Conservation (phyloP, 345 rosid species). For the Crucihimalaya himalaica region DNA sequence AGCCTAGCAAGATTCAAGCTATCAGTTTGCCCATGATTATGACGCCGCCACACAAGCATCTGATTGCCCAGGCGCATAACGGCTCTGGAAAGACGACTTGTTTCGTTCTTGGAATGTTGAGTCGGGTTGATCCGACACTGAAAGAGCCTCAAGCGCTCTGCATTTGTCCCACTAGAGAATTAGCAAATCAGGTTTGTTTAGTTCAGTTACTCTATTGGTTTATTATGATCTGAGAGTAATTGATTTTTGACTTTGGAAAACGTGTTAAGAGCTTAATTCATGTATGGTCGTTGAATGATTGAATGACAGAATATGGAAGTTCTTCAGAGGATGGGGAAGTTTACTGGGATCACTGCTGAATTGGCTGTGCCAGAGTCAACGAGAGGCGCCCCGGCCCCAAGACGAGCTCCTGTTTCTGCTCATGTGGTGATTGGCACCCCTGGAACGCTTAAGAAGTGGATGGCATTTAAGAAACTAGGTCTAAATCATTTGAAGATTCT, state of each 20-base stretch:
- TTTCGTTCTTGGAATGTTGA: constrained; percentile 93
- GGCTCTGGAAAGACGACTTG: constrained; percentile 99
- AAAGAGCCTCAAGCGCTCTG: constrained; percentile 85
- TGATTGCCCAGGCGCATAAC: constrained; percentile 94
- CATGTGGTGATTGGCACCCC: constrained; percentile 98
- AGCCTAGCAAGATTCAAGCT: constrained; percentile 96
- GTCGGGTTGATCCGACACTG: constrained; percentile 67
- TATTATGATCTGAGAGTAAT: neutral
- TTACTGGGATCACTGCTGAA: constrained; percentile 75
- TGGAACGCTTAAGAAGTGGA: constrained; percentile 85
- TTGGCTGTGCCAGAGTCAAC: constrained; percentile 71
- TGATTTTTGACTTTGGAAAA: neutral
- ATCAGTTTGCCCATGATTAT: constrained; percentile 91
- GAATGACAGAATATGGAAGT: constrained; percentile 82
- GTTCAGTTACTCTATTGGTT: neutral
- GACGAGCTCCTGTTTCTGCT: constrained; percentile 52
- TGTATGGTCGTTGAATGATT: constrained; percentile 18
- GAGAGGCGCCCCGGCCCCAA: constrained; percentile 40
- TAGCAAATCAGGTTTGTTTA: constrained; percentile 81
- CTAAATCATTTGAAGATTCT: constrained; percentile 61
- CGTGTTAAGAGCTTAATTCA: neutral
- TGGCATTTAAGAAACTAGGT: constrained; percentile 63
- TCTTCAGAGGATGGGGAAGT: constrained; percentile 88
- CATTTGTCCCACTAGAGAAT: constrained; percentile 92
- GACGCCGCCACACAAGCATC: constrained; percentile 78